Conservation (phyloP, 371 early-diverging fungal species). For the Mucor indicus region DNA sequence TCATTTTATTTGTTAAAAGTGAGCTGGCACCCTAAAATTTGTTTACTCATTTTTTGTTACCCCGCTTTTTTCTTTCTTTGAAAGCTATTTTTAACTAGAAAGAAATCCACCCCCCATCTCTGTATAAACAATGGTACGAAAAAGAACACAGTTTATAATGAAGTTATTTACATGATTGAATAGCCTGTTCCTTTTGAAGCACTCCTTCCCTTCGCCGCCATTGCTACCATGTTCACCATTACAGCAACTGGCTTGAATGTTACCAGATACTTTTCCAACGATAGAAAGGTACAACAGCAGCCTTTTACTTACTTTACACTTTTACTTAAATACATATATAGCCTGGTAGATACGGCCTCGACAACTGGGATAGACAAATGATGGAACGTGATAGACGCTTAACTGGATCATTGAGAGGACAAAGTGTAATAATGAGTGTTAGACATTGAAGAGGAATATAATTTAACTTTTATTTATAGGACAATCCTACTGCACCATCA, state of each 20-base stretch:
- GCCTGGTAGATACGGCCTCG: conserved; percentile 29
- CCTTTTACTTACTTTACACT: neutral
- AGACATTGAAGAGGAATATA: neutral
- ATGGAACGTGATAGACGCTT: conserved; percentile 57
- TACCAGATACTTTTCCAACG: conserved; percentile 40
- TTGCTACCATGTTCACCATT: conserved; percentile 37
- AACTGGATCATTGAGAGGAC: conserved; percentile 48
- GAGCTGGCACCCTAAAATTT: no score
- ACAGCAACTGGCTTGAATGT: conserved; percentile 39
- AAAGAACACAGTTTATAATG: no score
- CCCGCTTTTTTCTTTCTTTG: no score
- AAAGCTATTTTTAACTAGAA: no score
- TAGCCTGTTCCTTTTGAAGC: conserved; percentile 57
- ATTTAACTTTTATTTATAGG: conserved; percentile 16
- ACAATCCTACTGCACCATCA: conserved; percentile 37
- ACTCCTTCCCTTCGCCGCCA: conserved; percentile 45
- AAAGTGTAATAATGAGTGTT: conserved; percentile 39
- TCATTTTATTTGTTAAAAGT: no score
- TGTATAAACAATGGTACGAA: no score
- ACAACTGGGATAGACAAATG: conserved; percentile 51
- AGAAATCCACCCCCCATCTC: no score
- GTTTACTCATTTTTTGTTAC: no score
- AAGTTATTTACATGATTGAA: no score
- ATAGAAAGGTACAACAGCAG: conserved; percentile 32
- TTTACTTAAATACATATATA: neutral